Evolutionary conservation across 2,329 filamentous ascomycete species (phyloP), one percentile per base, ranked within the genome.

Genomic region (Metarhizium rileyi): DNA sequence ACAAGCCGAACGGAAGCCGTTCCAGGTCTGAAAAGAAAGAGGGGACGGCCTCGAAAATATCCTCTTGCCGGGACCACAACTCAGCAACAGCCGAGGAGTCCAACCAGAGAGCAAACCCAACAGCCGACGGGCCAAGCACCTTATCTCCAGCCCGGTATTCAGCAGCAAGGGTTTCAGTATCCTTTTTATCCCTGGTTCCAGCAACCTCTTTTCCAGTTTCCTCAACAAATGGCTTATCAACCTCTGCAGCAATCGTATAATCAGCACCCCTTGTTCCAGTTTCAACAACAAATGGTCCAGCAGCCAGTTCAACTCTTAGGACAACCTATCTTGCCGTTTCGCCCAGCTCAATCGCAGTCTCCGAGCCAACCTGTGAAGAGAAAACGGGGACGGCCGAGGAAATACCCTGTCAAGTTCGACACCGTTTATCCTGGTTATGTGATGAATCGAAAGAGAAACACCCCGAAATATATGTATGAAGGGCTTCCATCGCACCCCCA

Each of bases 381-480:
- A 12, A 59, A 56, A 43, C 53, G 55, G 27, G 57, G 59, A 22
- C 58, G 59, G 9, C 54, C 59, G 18, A 58, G 50, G 26, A 53
- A 50, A 30, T 52, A 53, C 27, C 51, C 51, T 2, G 48, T 53
- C 3, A 46, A 48, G 4, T 50, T 42, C 16, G 38, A 42, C 22
- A 14, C 38, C 3, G 22, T 42, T 4, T 42, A 42, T 22, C 38
- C 38, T 23, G 38, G 38, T 22, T 42, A 23, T 25, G 38, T 23
- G 10, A 42, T 42, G 38, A 42, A 42, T 20, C 38, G 38, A 9
- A 42, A 42, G 38, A 42, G 22, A 38, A 38, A n/a, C 16, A n/a
- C 18, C n/a, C 20, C 35, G 10, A 38, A 38, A 16, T 20, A 38
- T 9, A 20, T 20, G 35, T 20, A 38, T 10, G 35, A 38, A 6